phyloP scores from a whole-genome alignment of 192 early-diverging fungal species.

The Umbelopsis isabellina region DNA sequence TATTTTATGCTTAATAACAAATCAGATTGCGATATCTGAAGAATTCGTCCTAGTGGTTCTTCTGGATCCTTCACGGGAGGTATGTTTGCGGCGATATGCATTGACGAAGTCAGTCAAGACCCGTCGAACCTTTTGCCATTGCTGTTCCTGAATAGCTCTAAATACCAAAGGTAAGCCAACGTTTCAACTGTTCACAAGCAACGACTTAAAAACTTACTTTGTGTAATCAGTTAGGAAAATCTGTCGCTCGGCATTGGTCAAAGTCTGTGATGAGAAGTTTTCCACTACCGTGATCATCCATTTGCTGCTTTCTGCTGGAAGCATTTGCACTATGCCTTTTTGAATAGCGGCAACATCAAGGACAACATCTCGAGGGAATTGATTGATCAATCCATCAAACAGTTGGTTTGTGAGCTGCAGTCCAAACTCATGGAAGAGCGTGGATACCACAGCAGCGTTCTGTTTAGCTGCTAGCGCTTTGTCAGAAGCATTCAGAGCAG shows the following conservation, averaged over 20 bases:
- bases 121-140: slow-evolving; percentile 56
- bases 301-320: slow-evolving; percentile 47
- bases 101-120: slow-evolving; percentile 62
- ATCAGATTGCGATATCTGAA: background rate
- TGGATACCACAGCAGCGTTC: slow-evolving; percentile 39
- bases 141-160: slow-evolving; percentile 54
- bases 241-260: slow-evolving; percentile 52
- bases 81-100: slow-evolving; percentile 57
- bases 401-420: slow-evolving; percentile 44
- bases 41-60: background rate
- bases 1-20: background rate
- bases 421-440: slow-evolving; percentile 47
- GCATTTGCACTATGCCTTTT: slow-evolving; percentile 48
- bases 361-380: slow-evolving; percentile 57
- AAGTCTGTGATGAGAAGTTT: slow-evolving; percentile 44
- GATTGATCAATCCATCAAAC: slow-evolving; percentile 59
- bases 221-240: slow-evolving; percentile 55
- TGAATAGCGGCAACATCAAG: slow-evolving; percentile 58
- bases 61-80: background rate
- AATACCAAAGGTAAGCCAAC: background rate
- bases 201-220: slow-evolving; percentile 48
- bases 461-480: slow-evolving; percentile 19
- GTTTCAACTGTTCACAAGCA: background rate
- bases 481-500: slow-evolving; percentile 23
- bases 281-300: slow-evolving; percentile 55